phyloP scores from a whole-genome alignment of 2,329 filamentous ascomycete genomes.

The Cladosporium colombiae region DNA sequence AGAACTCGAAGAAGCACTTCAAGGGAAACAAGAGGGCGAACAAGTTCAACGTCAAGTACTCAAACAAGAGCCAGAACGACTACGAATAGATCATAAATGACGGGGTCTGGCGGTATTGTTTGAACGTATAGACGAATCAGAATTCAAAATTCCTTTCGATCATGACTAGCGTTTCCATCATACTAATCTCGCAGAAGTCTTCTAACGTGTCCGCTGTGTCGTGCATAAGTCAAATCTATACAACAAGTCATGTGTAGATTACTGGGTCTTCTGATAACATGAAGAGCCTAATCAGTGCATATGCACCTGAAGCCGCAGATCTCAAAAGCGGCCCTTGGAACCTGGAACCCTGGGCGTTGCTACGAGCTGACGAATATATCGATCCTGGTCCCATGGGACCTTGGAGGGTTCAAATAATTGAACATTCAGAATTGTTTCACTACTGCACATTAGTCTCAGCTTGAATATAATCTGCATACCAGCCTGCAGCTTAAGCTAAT shows the following conservation, averaged over 20 bases:
- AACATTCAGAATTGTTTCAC: neutral
- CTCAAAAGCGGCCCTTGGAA: neutral
- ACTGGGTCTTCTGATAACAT: no score
- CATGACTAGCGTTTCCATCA: neutral
- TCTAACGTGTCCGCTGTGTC: neutral
- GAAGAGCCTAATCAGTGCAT: no score
- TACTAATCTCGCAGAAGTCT: neutral
- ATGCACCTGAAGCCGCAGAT: neutral
- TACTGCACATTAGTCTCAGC: neutral
- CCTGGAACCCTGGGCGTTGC: neutral
- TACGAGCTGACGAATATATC: neutral
- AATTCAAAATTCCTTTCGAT: neutral
- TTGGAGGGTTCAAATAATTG: neutral
- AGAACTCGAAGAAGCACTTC: conserved; percentile 85
- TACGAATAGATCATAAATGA: conserved; percentile 15
- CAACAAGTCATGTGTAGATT: no score
- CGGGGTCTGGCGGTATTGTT: neutral
- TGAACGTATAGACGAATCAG: neutral
- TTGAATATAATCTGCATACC: neutral
- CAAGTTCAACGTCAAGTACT: conserved; percentile 27
- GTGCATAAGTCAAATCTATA: no score
- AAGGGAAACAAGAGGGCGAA: conserved; percentile 67
- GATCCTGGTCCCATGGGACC: neutral
- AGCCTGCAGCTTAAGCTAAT: neutral
- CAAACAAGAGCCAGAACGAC: conserved; percentile 20